Percentiles rank a stretch among this genome's conserved stretches.
These are phyloP conservation scores for Nannochloris sp. DNA, from an alignment of 139 green algal species.

Conservation along the genomic window DNA sequence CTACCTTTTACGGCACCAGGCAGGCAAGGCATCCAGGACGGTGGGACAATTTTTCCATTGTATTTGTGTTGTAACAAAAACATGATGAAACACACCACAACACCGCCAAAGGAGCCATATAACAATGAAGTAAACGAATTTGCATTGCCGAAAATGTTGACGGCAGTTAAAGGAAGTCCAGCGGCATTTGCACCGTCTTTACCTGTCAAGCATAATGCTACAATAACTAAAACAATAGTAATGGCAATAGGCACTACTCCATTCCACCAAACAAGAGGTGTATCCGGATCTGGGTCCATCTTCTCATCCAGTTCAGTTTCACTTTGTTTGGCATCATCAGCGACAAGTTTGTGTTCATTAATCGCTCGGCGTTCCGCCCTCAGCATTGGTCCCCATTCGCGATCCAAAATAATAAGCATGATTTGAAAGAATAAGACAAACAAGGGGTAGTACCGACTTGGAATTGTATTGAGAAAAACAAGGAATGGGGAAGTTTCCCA, in stretches of 20 bases:
- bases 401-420: conserved; percentile 12
- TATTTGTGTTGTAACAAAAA: conserved; percentile 13
- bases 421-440: conserved; percentile 14
- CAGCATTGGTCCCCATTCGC: conserved; percentile 15
- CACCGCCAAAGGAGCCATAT: conserved; percentile 9
- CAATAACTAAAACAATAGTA: conserved; percentile 4
- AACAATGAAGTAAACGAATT: conserved; percentile 9
- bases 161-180: background rate
- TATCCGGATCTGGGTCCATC: conserved; percentile 7
- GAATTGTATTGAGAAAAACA: conserved; percentile 11
- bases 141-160: conserved; percentile 23
- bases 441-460: conserved; percentile 16
- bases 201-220: conserved; percentile 6
- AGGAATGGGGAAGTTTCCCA: conserved; percentile 10
- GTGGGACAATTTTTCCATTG: background rate
- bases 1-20: conserved; percentile 1
- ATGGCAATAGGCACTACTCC: conserved; percentile 1
- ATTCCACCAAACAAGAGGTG: conserved; percentile 11
- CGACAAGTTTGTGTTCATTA: conserved; percentile 1
- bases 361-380: conserved; percentile 10
- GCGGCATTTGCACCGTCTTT: conserved; percentile 1
- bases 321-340: background rate
- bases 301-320: conserved; percentile 6
- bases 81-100: conserved; percentile 7
- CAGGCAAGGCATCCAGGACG: conserved; percentile 5